These are phyloP conservation scores for Glaciozyma martinii DNA, from an alignment of 768 basidiomycete species.

Conservation along the genomic window DNA sequence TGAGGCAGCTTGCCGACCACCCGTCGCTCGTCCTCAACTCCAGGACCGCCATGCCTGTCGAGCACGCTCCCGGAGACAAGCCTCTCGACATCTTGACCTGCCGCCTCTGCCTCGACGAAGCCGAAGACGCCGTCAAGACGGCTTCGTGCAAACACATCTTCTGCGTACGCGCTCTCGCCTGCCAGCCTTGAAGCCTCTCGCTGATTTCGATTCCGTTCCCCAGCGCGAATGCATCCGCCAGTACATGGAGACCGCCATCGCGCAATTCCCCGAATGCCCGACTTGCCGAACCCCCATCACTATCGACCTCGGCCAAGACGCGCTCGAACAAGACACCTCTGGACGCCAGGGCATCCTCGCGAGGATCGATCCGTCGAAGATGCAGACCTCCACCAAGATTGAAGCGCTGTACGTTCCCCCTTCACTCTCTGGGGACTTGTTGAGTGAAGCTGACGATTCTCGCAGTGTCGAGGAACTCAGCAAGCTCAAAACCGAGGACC, in stretches of 20 bases:
- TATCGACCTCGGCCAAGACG: constrained; percentile 90
- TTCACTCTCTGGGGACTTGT: too few relatives aligned
- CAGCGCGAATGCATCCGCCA: constrained; percentile 93
- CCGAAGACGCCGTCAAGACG: constrained; percentile 91
- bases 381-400: constrained; percentile 95
- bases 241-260: constrained; percentile 68
- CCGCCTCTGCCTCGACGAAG: constrained; percentile 90
- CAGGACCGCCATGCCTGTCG: constrained; percentile 57
- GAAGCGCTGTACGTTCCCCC: constrained; percentile 57
- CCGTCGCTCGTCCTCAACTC: constrained; percentile 79
- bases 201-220: not conserved
- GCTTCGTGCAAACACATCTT: constrained; percentile 82
- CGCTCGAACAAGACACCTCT: constrained; percentile 69
- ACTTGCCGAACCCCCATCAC: constrained; percentile 86
- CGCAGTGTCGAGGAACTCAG: constrained; percentile 68
- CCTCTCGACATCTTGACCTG: constrained; percentile 47
- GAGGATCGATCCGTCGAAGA: constrained; percentile 73
- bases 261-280: constrained; percentile 82
- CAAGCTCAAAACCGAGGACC: constrained; percentile 70
- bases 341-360: constrained; percentile 86
- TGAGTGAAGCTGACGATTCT: not conserved
- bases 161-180: constrained; percentile 27
- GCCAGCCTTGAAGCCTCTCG: not conserved
- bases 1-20: constrained; percentile 51
- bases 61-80: constrained; percentile 52